Percentiles rank a stretch among this genome's conserved stretches.
Evolutionary conservation across 495 filamentous ascomycete species (phyloP).

Genomic region (Pseudevernia furfuracea): DNA sequence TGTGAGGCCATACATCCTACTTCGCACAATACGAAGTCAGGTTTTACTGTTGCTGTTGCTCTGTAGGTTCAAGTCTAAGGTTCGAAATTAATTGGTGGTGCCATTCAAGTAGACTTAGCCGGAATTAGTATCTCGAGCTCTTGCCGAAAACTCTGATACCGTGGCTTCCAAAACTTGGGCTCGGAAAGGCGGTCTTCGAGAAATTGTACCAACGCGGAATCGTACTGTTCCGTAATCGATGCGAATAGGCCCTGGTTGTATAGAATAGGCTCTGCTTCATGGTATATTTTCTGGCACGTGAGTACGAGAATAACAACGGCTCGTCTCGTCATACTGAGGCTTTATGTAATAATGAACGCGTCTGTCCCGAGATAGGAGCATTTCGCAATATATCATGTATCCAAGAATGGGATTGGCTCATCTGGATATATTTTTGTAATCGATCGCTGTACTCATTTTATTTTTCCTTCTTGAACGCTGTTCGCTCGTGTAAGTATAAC

Average conservation of each 20-base stretch:
- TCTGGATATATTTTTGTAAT: not conserved
- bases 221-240: not conserved
- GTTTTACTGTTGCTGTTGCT: not conserved
- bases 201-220: not conserved
- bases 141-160: not conserved
- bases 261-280: not conserved
- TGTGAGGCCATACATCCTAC: not conserved
- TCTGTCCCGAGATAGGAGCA: conserved; percentile 1
- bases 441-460: not conserved
- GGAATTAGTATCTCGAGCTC: not conserved
- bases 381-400: not conserved
- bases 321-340: conserved; percentile 9
- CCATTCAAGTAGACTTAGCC: not conserved
- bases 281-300: conserved; percentile 1
- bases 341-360: not conserved
- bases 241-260: not conserved
- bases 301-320: conserved; percentile 3
- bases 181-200: not conserved
- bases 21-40: not conserved
- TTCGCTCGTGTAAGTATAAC: not conserved
- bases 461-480: not conserved
- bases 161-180: not conserved
- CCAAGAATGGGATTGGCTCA: conserved; percentile 1
- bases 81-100: not conserved
- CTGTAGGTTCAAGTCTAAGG: not conserved